Evolutionary conservation across 768 basidiomycete genomes (phyloP), one percentile per base, ranked within the genome.

Genomic region (Tricholoma saponaceum): DNA sequence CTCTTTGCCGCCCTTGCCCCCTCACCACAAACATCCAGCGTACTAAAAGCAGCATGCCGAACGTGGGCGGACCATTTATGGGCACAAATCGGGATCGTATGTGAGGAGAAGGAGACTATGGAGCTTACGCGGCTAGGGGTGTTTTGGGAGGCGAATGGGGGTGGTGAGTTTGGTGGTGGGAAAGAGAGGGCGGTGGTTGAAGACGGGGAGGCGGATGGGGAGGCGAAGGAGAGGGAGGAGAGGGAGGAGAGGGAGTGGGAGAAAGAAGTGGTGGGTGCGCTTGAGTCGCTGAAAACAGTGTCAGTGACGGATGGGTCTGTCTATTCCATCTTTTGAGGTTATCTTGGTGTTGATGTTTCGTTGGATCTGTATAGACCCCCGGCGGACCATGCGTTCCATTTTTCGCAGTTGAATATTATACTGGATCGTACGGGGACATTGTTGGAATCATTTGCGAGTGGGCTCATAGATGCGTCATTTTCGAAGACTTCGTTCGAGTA

Each of bases 51-150:
- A 0, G 84, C 89, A 3, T 95, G 92, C 66, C 74, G 86, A 32
- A 89, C 90, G 20, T 98, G 96, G 95, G 91, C 95, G 66, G 97
- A 99, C 66, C 88, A 95, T 67, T 77, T 98, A 0, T 99, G 97
- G 97, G 92, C 91, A 0, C 87, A 91, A 57, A 76, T 95, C 52
- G 86, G 85, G 62, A 79, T 92, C 51, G 75, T 92, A 37, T 88
- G 90, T 64, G 92, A 95, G 67, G 86, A 92, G 62, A 86, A 89
- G 58, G 82, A 89, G 67, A 87, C 85, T 46, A 79, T 77, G 28
- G 85, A 89, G 59, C 80, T 98, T 65, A 69, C 76, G 9, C 78
- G 81, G 37, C 68, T 92, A 5, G 86, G 87, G 0, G 86, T 86
- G 0, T 95, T 91, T 68, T 96, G 95, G 94, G 88, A 90, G 57